Conservation (phyloP, 768 basidiomycete species). For the Rhodotorula toruloides region DNA sequence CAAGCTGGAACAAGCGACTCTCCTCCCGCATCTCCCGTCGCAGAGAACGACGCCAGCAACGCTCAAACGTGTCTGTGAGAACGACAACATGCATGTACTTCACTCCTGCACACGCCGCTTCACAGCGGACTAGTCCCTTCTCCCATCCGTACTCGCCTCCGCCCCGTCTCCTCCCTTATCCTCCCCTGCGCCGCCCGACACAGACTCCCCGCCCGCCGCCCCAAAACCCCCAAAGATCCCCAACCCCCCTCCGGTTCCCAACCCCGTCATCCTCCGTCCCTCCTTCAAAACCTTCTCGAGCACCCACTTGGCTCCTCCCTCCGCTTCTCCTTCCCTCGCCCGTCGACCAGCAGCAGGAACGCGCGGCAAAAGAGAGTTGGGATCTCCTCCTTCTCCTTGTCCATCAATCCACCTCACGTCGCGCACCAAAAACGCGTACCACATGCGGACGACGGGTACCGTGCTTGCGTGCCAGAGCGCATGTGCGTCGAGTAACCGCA, state of each 20-base stretch:
- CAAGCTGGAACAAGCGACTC: too few relatives aligned
- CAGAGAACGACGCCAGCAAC: too few relatives aligned
- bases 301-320: neutral
- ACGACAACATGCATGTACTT: too few relatives aligned
- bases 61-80: too few relatives aligned
- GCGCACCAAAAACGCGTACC: conserved; percentile 77
- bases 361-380: neutral
- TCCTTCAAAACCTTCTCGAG: neutral
- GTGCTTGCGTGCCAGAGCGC: conserved; percentile 88
- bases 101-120: too few relatives aligned
- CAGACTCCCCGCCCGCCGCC: too few relatives aligned
- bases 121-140: too few relatives aligned
- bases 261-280: neutral
- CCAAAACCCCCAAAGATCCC: conserved; percentile 10
- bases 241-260: conserved; percentile 2
- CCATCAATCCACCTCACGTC: conserved; percentile 54
- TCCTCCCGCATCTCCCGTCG: too few relatives aligned
- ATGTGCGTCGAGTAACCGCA: conserved; percentile 78
- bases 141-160: too few relatives aligned
- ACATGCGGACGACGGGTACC: conserved; percentile 64
- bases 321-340: too few relatives aligned
- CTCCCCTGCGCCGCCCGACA: too few relatives aligned
- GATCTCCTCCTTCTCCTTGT: conserved; percentile 21
- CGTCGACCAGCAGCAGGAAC: neutral
- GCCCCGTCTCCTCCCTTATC: too few relatives aligned